Evolutionary conservation across 2,329 filamentous ascomycete genomes (phyloP), one percentile per base, ranked within the genome.

Genomic region (Monosporascus ibericus): DNA sequence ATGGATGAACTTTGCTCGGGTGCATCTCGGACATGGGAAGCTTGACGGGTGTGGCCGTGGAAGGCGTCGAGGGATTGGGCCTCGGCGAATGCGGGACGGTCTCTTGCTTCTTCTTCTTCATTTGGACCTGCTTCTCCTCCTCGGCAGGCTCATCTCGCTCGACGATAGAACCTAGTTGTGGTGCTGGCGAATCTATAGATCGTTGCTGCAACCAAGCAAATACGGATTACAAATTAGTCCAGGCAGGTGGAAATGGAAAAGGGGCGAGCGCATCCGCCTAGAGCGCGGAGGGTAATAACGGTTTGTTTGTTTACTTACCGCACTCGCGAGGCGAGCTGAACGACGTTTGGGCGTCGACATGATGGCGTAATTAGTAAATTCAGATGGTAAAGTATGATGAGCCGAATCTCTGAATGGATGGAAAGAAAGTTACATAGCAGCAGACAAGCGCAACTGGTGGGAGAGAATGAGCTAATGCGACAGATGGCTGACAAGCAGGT

Each of bases 11-110:
- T 66, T 88, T 88, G 73, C 88, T 88, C 8, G 92, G 92, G 67
- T 96, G 92, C 92, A 96, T 96, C 68, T 96, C 91, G 54, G 85
- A 83, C 58, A 79, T 79, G 47, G 86, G 75, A 24, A 90, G 88
- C 72, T 88, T 87, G 60, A 87, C 74, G 6, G 84, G 79, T 4
- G 84, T 83, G 15, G 78, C 80, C 39, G 82, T 81, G 40, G 76
- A 78, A 5, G 90, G 90, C 1, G 88, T 86, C 61, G 68, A 60
- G 48, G 73, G 66, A 48, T 62, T 59, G 44, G 63, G 64, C 53
- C 61, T 56, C 8, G 71, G 66, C 25, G 71, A 72, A 20, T 72
- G 70, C 54, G 65, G 63, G 49, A 63, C 59, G 18, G 65, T 58
- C 61, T 70, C 58, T 47, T 63, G 55, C 52, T 61, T 65, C 22